Evolutionary conservation across 164 flowering plant genomes (phyloP), one percentile per base, ranked within the genome.

Genomic region (Amborella trichopoda): DNA sequence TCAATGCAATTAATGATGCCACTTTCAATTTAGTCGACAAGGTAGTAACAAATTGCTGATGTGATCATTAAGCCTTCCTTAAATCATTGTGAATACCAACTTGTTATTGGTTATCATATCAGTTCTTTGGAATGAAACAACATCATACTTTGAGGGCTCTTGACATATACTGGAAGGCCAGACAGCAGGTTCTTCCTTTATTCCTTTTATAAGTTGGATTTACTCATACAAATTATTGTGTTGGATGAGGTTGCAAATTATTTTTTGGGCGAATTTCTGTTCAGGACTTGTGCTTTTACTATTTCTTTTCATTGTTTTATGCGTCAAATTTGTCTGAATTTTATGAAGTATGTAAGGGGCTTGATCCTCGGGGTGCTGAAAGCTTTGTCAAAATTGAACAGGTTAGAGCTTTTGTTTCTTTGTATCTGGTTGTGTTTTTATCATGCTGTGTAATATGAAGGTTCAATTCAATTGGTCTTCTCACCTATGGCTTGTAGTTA

Each of bases 111-210:
- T n/a, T 28, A 23, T 46, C 37, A 6, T 64, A 37, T 32, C 84
- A 93, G 99, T 93, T 93, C 62, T 93, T 93, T 68, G 99, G 88
- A 77, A 93, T 93, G 99, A 81, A 78, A 77, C 86, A 94, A 3
- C n/a, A n/a, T n/a, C 84, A 88, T 72, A 96, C 99, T 58, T 30
- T 75, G 28, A 83, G 50, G 63, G 94, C 94, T 48, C 64, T 93
- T 59, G 96, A 87, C 27, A 78, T 93, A 52, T 93, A 88, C 56
- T 66, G 81, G 52, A 77, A 74, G 53, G 83, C 91, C 40, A 94
- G 88, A 26, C 72, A 65, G 49, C 99, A 93, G 95, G 99, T 88
- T 69, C 23, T n/a, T n/a, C n/a, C n/a, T n/a, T n/a, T n/a, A n/a
- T n/a, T n/a, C n/a, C n/a, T n/a, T n/a, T n/a, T n/a, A n/a, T n/a